A percentile compares a stretch with the other conserved stretches of the same genome.
phyloP scores from a whole-genome alignment of 1,284 basidiomycete genomes.

The Anthracocystis panici-leucophaei region DNA sequence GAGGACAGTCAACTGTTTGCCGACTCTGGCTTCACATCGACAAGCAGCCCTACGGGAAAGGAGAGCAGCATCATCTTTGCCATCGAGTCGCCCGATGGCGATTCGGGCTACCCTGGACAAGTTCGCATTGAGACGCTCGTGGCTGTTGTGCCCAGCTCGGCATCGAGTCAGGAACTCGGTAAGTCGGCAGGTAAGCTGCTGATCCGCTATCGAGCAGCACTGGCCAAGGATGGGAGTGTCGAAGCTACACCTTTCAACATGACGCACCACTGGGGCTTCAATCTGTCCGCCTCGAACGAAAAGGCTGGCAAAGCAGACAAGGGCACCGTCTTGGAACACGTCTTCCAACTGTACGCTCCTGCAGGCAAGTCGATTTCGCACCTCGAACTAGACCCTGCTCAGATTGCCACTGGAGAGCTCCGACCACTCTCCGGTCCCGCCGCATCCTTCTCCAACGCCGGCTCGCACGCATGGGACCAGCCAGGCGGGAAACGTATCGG shows the following conservation, averaged over 20 bases:
- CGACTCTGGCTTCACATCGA: constrained; percentile 38
- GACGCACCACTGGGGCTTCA: constrained; percentile 68
- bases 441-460: constrained; percentile 37
- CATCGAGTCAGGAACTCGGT: constrained; percentile 28
- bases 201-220: constrained; percentile 59
- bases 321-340: constrained; percentile 46
- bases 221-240: constrained; percentile 34
- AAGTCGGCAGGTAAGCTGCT: constrained; percentile 46
- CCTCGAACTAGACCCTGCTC: constrained; percentile 49
- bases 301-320: constrained; percentile 36
- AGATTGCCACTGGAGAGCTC: constrained; percentile 56
- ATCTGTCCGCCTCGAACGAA: constrained; percentile 48
- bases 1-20: constrained; percentile 39
- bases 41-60: constrained; percentile 24
- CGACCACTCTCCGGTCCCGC: constrained; percentile 7
- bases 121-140: constrained; percentile 59
- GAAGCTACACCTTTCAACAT: constrained; percentile 65
- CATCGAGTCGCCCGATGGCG: constrained; percentile 55
- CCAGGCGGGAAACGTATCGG: constrained; percentile 41
- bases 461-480: constrained; percentile 49
- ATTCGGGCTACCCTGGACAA: constrained; percentile 60
- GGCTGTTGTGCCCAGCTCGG: constrained; percentile 38
- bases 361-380: constrained; percentile 37
- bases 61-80: constrained; percentile 52
- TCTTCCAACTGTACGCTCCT: constrained; percentile 46